Evolutionary conservation across 768 basidiomycete genomes (phyloP).

Genomic region (Amanita subjunquillea): DNA sequence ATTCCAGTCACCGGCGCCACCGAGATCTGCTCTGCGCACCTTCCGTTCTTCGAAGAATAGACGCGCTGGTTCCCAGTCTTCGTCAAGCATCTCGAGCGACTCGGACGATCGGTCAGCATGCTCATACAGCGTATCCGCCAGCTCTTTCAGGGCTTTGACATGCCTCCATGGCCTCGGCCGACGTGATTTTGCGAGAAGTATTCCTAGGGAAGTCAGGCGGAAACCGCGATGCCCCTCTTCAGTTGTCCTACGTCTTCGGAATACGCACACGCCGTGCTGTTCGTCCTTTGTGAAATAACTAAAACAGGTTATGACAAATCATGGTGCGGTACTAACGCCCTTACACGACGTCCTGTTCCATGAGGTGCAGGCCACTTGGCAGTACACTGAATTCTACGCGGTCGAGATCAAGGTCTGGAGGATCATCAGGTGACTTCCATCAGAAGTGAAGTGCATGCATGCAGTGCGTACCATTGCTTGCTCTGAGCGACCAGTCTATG

Average conservation of each 20-base stretch:
- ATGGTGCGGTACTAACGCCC: slow-evolving; percentile 14
- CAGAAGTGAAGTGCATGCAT: background rate
- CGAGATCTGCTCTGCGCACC: slow-evolving; percentile 35
- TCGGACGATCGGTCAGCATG: slow-evolving; percentile 4
- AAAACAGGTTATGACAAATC: slow-evolving; percentile 4
- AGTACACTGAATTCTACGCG: slow-evolving; percentile 73
- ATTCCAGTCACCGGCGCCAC: slow-evolving; percentile 50
- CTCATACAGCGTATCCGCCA: slow-evolving; percentile 39
- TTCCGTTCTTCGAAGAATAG: slow-evolving; percentile 59
- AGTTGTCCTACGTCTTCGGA: slow-evolving; percentile 54
- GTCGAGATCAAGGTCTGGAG: slow-evolving; percentile 52
- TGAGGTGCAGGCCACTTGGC: slow-evolving; percentile 72
- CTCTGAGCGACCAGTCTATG: slow-evolving; percentile 71
- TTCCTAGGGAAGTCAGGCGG: slow-evolving; percentile 68
- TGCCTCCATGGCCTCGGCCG: slow-evolving; percentile 74
- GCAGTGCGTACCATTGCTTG: slow-evolving; percentile 44
- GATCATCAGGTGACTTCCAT: background rate
- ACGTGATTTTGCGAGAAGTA: slow-evolving; percentile 54
- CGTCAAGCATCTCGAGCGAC: slow-evolving; percentile 35
- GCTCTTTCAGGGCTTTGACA: slow-evolving; percentile 48
- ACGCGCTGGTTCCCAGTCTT: slow-evolving; percentile 54
- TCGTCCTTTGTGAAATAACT: slow-evolving; percentile 68
- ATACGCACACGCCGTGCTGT: slow-evolving; percentile 66
- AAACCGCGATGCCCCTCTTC: slow-evolving; percentile 73
- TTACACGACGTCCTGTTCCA: slow-evolving; percentile 74